phyloP scores from a whole-genome alignment of 768 basidiomycete species.

The Mycena metata region DNA sequence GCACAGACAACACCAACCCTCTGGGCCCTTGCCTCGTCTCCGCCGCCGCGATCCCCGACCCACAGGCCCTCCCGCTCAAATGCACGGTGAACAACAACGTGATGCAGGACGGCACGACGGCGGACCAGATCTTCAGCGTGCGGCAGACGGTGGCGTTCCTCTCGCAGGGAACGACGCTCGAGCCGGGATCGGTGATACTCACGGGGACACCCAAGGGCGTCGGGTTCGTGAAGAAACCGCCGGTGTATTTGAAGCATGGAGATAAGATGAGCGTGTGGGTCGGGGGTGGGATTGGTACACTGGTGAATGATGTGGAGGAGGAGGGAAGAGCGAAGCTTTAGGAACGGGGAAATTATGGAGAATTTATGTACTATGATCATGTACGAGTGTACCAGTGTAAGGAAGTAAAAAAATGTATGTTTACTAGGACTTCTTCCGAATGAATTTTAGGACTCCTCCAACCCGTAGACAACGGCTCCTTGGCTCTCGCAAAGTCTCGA shows the following conservation, averaged over 20 bases:
- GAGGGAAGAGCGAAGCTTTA: constrained; percentile 76
- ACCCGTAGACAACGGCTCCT: no score
- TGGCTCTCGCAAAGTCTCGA: no score
- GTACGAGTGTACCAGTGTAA: no score
- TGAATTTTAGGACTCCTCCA: no score
- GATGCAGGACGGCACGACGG: constrained; percentile 84
- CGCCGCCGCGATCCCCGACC: constrained; percentile 71
- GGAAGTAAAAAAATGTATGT: no score
- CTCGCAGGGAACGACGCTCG: constrained; percentile 87
- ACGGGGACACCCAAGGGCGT: constrained; percentile 89
- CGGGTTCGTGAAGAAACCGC: constrained; percentile 81
- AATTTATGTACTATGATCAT: not conserved
- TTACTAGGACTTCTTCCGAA: no score
- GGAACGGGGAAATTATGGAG: constrained; percentile 1
- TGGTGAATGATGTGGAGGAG: constrained; percentile 77
- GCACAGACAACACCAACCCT: constrained; percentile 75
- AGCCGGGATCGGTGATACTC: constrained; percentile 85
- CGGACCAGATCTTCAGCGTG: constrained; percentile 85
- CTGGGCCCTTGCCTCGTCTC: constrained; percentile 88
- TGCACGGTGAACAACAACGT: constrained; percentile 74
- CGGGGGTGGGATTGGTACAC: constrained; percentile 80
- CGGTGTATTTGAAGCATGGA: constrained; percentile 78
- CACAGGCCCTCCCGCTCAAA: constrained; percentile 73
- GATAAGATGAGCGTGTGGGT: constrained; percentile 80
- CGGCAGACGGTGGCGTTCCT: constrained; percentile 84